Base-by-base conservation (phyloP, 495 filamentous ascomycete species). In the Bryoglossum gracile region DNA sequence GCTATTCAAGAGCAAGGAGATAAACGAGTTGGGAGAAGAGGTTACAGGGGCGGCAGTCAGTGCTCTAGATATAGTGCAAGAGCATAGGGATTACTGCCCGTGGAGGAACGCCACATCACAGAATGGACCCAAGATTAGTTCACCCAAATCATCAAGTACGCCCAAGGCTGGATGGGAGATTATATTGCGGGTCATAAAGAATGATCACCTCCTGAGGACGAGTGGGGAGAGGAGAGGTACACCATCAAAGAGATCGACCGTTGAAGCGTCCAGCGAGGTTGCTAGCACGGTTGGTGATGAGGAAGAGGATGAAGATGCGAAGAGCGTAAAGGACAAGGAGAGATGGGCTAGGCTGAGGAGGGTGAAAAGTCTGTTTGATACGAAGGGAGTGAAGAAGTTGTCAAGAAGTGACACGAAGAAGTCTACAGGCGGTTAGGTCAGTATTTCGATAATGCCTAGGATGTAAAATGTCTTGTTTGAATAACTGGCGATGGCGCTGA, bases 31-130 rank as follows among this genome's bases (percentile, higher is more conserved):
- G 36, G 68, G 70, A 5, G 69, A 73, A 45, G 65, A 74, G 16
- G 65, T 79, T 3, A 74, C 71, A 13, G 76, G 77, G 19, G 69
- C 75, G 5, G 68, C 76, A 8, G 75, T 87, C 63, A 75, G 75
- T 48, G 74, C 78, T 25, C 68, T 91, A n/a, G 77, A 88, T 55
- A 77, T 78, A 2, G 59, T 80, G 6, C 65, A 68, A 13, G 83
- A 87, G 57, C 86, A 91, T 58, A 75, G 87, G 60, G 83, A 86
- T 50, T 89, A 87, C 61, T 91, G 86, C 56, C 86, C 86, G 3
- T 91, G 86, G 86, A 70, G 84, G 55, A 84, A 80, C 55, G 63
- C 74, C 11, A 51, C 59, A 0, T 70, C 76, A 8, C 86, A 91
- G 61, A 59, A 50, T 46, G 60, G 55, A 9, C 35, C 30, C 8